Conservation (phyloP, 139 green algal species). For the Chlamydomonas sphaeroides region DNA sequence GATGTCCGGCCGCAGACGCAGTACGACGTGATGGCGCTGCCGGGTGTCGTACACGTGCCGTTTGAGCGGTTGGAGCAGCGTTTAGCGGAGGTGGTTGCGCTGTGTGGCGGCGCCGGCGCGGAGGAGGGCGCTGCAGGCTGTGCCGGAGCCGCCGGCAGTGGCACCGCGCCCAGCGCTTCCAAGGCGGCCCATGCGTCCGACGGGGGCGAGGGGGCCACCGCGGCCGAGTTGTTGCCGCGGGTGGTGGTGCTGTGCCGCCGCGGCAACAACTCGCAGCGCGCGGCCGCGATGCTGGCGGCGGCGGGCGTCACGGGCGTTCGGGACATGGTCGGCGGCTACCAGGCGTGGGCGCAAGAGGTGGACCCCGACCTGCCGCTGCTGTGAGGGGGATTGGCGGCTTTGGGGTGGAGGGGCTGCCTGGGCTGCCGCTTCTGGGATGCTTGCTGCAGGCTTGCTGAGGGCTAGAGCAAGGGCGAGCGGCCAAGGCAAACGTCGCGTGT, state of each 20-base stretch:
- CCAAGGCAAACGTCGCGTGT: too few relatives aligned
- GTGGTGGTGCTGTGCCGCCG: constrained; percentile 91
- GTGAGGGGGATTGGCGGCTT: neutral
- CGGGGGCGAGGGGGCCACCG: neutral
- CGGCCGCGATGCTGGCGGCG: constrained; percentile 70
- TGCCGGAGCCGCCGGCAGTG: neutral
- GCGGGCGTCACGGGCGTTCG: constrained; percentile 67
- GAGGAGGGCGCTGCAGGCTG: neutral
- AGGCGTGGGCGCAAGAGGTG: constrained; percentile 77
- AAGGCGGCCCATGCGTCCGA: neutral
- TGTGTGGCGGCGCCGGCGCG: constrained; percentile 29
- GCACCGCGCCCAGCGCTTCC: neutral
- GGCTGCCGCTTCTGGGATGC: too few relatives aligned
- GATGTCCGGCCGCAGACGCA: constrained; percentile 83
- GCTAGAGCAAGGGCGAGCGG: too few relatives aligned
- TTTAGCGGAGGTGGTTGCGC: constrained; percentile 42
- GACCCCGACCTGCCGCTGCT: constrained; percentile 65
- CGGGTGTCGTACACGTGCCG: constrained; percentile 64
- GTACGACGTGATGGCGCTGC: constrained; percentile 70
- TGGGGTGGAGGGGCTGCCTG: too few relatives aligned
- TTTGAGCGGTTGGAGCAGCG: constrained; percentile 52
- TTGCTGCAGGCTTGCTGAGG: too few relatives aligned
- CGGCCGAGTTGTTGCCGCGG: neutral
- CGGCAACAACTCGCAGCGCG: constrained; percentile 95
- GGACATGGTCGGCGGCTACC: constrained; percentile 85